Percentiles rank a stretch among this genome's conserved stretches.
Evolutionary conservation across 23 red algal genomes (phyloP).

Genomic region (Porphyridium purpureum): DNA sequence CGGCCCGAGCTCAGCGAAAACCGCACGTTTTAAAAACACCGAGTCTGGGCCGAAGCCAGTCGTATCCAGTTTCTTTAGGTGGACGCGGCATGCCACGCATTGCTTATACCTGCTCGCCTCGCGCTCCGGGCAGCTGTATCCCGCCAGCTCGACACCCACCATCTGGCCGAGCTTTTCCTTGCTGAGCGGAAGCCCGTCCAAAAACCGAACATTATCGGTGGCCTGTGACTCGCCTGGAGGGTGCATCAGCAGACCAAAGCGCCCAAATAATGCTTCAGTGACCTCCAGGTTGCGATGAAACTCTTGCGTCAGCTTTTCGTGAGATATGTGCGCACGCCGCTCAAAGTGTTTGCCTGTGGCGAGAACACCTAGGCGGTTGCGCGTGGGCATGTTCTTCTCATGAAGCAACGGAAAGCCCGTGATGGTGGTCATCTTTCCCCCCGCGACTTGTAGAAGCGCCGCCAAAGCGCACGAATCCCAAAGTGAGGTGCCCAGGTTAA

Average conservation of each 20-base stretch:
- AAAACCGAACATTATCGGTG: conserved; percentile 27
- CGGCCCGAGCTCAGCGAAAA: conserved; percentile 26
- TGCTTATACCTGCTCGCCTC: conserved; percentile 23
- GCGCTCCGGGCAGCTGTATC: conserved; percentile 10
- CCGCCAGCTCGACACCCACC: not conserved
- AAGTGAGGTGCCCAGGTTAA: conserved; percentile 12
- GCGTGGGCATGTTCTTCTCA: not conserved
- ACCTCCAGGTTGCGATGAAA: conserved; percentile 11
- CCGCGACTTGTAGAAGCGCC: not conserved
- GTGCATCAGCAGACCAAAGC: conserved; percentile 2
- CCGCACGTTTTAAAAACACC: conserved; percentile 41
- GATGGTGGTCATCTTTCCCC: conserved; percentile 17
- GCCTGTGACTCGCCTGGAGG: conserved; percentile 7
- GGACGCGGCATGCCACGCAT: conserved; percentile 21
- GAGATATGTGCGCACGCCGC: not conserved
- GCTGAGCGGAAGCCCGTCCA: conserved; percentile 23
- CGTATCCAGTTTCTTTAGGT: not conserved
- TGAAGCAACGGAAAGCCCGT: conserved; percentile 22
- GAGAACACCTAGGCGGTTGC: conserved; percentile 13
- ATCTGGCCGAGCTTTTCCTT: conserved; percentile 12
- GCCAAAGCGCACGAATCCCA: conserved; percentile 4
- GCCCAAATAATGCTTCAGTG: conserved; percentile 9
- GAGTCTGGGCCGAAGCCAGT: not conserved
- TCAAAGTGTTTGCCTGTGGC: no score
- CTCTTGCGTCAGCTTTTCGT: not conserved